Base-by-base conservation (phyloP, 108 stramenopile genomes). In the Cyclotella atomus region DNA sequence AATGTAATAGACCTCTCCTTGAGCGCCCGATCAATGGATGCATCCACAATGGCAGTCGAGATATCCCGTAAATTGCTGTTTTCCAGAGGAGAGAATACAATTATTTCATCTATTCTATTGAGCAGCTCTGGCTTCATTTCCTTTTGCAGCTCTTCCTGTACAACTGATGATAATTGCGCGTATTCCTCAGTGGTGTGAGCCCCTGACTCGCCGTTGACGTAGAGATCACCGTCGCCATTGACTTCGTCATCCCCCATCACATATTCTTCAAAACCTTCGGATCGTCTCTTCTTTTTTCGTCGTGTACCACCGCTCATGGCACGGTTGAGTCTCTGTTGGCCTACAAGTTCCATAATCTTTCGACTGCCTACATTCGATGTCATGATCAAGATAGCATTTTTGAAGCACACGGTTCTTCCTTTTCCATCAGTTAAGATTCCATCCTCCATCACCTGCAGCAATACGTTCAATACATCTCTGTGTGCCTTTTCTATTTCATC, bases 401-500 rank as follows among this genome's bases (percentile, higher is more conserved):
- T 91, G 74, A 98, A 98, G 71, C 87, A 92, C 4, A 99, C 95
- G 16, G 95, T 90, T 44, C 96, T 83, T 9, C 99, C 98, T 85
- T 99, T 92, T n/a, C 96, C 96, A 85, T 99, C 98, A 0, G 98
- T 99, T 23, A 99, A n/a, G n/a, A n/a, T n/a, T n/a, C 98, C 98
- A 85, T 99, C 98, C 70, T 99, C 98, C 79, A 99, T 86, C 20
- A 99, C 83, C 73, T 98, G 96, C 30, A 98, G 84, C 68, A 98
- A 68, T 23, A 98, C 83, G 84, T 99, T 97, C 61, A 99, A 89
- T 19, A 98, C 97, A 71, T 97, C 97, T 30, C 79, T 68, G 59
- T 99, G 98, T 16, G 96, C 98, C 79, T 99, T 99, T 75, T 99
- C 98, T 63, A 99, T 83, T 75, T 99, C 98, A 65, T 99, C 98